phyloP scores from a whole-genome alignment of 768 basidiomycete genomes.

The Pisolithus tinctorius region DNA sequence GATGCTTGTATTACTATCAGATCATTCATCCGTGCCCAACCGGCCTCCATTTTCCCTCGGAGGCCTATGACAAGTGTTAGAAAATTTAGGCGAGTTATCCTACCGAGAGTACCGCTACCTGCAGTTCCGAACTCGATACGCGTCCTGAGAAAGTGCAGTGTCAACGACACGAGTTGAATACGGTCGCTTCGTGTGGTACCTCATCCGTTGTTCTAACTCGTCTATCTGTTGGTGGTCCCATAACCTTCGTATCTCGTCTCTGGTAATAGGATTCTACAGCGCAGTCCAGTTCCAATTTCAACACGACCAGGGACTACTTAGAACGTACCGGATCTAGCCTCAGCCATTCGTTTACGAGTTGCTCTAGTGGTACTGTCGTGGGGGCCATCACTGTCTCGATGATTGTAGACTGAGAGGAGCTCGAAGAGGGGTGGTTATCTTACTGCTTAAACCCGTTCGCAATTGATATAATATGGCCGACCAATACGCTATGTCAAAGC shows the following conservation, averaged over 20 bases:
- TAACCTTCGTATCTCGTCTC: slow-evolving; percentile 29
- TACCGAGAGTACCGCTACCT: slow-evolving; percentile 35
- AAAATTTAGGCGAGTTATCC: too few relatives aligned
- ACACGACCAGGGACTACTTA: background rate
- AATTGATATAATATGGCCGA: too few relatives aligned
- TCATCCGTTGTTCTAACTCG: slow-evolving; percentile 38
- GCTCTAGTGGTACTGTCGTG: slow-evolving; percentile 22
- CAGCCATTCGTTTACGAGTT: slow-evolving; percentile 47
- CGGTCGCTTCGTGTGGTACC: slow-evolving; percentile 17
- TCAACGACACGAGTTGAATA: background rate
- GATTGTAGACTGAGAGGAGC: too few relatives aligned
- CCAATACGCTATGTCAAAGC: too few relatives aligned
- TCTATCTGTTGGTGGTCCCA: slow-evolving; percentile 21
- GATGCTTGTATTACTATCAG: slow-evolving; percentile 76
- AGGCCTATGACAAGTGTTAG: slow-evolving; percentile 41
- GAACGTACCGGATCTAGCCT: slow-evolving; percentile 37
- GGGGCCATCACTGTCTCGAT: too few relatives aligned
- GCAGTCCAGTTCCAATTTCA: background rate
- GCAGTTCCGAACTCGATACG: slow-evolving; percentile 88
- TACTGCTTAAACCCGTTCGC: too few relatives aligned
- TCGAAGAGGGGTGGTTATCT: too few relatives aligned
- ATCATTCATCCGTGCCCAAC: slow-evolving; percentile 90
- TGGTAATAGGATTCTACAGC: slow-evolving; percentile 33
- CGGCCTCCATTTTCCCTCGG: slow-evolving; percentile 79
- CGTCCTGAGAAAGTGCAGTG: slow-evolving; percentile 29